These are phyloP conservation scores for Penicillium sp. DNA, from an alignment of 2,329 filamentous ascomycete species.

Conservation along the genomic window DNA sequence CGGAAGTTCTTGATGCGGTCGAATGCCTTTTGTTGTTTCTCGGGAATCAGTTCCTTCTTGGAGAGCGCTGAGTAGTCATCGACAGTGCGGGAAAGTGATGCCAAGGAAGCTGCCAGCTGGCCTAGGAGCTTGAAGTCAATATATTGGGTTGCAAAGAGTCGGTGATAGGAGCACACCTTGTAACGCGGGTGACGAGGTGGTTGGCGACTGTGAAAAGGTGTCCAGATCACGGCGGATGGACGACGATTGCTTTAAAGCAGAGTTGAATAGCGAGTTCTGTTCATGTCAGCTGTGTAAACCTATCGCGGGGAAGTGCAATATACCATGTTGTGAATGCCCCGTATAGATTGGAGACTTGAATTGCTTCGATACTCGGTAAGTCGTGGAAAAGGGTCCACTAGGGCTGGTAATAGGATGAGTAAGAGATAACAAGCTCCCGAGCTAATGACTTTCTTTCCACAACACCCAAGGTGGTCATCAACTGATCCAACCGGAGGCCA, in stretches of 20 bases:
- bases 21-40: conserved; percentile 87
- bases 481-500: conserved; percentile 26
- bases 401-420: neutral
- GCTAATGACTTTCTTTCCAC: neutral
- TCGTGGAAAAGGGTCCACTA: neutral
- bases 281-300: neutral
- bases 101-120: conserved; percentile 74
- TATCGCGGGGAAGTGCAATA: neutral
- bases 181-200: conserved; percentile 60
- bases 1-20: conserved; percentile 86
- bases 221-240: conserved; percentile 75
- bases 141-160: conserved; percentile 2
- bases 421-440: neutral
- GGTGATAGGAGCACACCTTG: conserved; percentile 47
- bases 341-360: conserved; percentile 5
- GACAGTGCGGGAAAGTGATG: conserved; percentile 81
- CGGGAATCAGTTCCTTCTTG: conserved; percentile 82
- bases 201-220: conserved; percentile 61
- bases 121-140: conserved; percentile 48
- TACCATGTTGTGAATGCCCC: conserved; percentile 15
- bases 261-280: conserved; percentile 82
- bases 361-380: neutral
- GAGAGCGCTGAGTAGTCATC: conserved; percentile 88
- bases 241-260: conserved; percentile 79
- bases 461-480: neutral